Conservation (phyloP, 179 eudicot species). For the Camellia oleifera region DNA sequence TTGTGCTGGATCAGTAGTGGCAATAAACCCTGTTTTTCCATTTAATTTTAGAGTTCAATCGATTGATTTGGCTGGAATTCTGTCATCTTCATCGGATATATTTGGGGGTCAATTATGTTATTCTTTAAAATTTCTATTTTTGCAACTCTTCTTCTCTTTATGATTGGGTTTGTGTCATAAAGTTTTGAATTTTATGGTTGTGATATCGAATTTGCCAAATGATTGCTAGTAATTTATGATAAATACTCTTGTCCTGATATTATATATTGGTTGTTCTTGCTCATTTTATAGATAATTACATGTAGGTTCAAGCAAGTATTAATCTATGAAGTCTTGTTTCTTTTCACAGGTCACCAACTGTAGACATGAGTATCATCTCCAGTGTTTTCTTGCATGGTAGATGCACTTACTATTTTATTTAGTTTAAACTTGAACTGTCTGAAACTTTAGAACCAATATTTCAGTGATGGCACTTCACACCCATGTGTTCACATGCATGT, state of each 20-base stretch:
- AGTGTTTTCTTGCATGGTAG: slow-evolving; percentile 88
- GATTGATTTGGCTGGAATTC: no score
- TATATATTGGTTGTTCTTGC: background rate
- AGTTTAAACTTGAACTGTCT: background rate
- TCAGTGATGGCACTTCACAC: background rate
- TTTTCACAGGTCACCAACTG: slow-evolving; percentile 64
- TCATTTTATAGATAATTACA: background rate
- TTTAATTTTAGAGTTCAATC: no score
- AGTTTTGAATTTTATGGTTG: background rate
- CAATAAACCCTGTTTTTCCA: background rate
- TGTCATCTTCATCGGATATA: background rate
- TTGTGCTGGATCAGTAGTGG: background rate
- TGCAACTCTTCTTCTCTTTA: background rate
- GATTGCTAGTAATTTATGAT: background rate
- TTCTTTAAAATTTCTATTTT: background rate
- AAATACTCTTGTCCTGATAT: background rate
- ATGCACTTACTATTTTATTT: background rate
- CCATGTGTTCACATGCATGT: background rate
- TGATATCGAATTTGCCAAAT: background rate
- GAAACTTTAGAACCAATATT: background rate
- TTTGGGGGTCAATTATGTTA: background rate
- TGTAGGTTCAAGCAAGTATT: background rate
- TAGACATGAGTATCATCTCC: slow-evolving; percentile 89
- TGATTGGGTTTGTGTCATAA: background rate
- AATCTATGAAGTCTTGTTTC: background rate